These are phyloP conservation scores for Talaromyces stipitatus DNA, from an alignment of 495 filamentous ascomycete species.

Conservation along the genomic window DNA sequence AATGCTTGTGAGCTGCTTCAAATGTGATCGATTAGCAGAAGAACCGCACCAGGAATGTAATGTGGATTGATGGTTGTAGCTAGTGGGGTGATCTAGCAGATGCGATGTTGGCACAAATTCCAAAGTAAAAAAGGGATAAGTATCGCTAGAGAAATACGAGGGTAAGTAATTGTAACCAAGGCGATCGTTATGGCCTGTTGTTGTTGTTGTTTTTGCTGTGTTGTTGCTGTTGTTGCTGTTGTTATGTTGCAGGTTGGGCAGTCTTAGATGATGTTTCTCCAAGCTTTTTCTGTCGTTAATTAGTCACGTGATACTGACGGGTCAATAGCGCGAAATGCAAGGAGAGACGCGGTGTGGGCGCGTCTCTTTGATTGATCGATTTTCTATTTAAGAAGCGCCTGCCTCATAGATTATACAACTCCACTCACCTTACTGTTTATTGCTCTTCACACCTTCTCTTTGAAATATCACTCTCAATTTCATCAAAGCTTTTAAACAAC, in stretches of 20 bases:
- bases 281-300: background rate
- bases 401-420: background rate
- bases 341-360: slow-evolving; percentile 1
- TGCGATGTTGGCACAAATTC: background rate
- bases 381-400: slow-evolving; percentile 3
- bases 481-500: no score
- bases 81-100: slow-evolving; percentile 2
- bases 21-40: background rate
- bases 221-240: background rate
- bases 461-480: background rate
- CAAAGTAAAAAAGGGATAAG: background rate
- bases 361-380: slow-evolving; percentile 4
- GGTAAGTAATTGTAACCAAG: slow-evolving; percentile 1
- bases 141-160: background rate
- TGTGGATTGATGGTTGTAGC: slow-evolving; percentile 6
- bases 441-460: background rate
- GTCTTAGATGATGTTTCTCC: background rate
- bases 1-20: background rate
- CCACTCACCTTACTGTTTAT: background rate
- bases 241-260: background rate
- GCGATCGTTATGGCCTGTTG: background rate
- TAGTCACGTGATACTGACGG: background rate
- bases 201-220: no score
- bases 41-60: slow-evolving; percentile 8
- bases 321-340: background rate